Base-by-base conservation (phyloP, 2,329 filamentous ascomycete genomes). In the Rhynchosporium secalis region DNA sequence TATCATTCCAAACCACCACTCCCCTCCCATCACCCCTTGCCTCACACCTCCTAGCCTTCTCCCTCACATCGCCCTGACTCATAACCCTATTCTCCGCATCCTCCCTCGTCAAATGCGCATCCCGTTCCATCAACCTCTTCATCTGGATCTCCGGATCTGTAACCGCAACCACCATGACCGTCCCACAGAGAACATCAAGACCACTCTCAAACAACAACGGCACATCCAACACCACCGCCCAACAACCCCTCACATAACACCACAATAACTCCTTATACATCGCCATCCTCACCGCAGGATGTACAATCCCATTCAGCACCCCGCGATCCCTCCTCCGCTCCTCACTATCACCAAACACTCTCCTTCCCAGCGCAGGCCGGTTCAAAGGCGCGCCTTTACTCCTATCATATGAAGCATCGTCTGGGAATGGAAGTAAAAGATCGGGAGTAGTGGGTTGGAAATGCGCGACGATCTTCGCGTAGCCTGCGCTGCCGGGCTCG, bases 211-310 rank as follows among this genome's bases (percentile, higher is more conserved):
- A 97, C 47, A 99, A 81, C 59, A 99, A 79, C 57, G 95, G 95
- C 8, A 99, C 88, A 73, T 99, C 95, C 15, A 98, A 81, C 41
- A 99, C 89, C 3, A 96, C 92, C 0, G 92, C 93, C 92, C 94
- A 95, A 73, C 86, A 75, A 0, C 95, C 94, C 1, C 77, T 77
- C 13, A 95, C 60, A 72, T 96, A 97, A 69, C 85, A 85, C 64
- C 80, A 79, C n/a, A 92, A 72, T 61, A 98, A 83, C 54, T 83
- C 80, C 70, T 82, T 86, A 75, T 92, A 91, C 83, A 97, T 94
- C 75, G 90, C 92, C 72, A 79, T 82, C 46, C 93, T 83, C 47
- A 99, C 93, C 0, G 91, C 92, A 0, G 95, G 95, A 75, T 99
- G 95, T 56, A 98, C 91, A 68, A 99, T 98, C 55, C 84, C 80